Conservation (phyloP, 129 eudicot genomes). For the Artemisia tridentata region DNA sequence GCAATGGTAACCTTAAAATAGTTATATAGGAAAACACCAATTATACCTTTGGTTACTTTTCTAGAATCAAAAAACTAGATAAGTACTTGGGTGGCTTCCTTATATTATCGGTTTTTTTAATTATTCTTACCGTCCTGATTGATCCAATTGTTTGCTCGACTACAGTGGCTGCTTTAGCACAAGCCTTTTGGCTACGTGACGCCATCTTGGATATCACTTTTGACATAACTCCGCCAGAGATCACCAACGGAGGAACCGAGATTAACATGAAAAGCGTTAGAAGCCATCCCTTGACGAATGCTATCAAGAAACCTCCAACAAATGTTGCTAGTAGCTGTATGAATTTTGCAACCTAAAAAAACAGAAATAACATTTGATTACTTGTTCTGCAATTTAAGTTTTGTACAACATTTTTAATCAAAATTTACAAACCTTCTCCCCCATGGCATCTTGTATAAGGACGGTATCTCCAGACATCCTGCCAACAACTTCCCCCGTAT, state of each 20-base stretch:
- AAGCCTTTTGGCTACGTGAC: conserved; percentile 65
- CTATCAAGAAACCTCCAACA: conserved; percentile 67
- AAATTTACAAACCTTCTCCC: background rate
- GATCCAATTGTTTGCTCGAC: conserved; percentile 92
- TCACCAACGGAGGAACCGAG: conserved; percentile 54
- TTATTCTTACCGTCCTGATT: conserved; percentile 61
- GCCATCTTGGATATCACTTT: conserved; percentile 52
- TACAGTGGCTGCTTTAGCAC: conserved; percentile 68
- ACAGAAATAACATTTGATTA: background rate
- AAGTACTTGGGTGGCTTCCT: too few relatives aligned
- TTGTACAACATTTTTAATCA: conserved; percentile 24
- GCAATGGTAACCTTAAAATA: too few relatives aligned
- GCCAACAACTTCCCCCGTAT: conserved; percentile 14
- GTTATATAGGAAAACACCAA: too few relatives aligned
- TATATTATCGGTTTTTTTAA: background rate
- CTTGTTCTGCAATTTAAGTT: background rate
- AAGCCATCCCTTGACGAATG: conserved; percentile 79
- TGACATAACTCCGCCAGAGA: conserved; percentile 60
- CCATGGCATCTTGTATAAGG: background rate
- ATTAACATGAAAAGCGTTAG: conserved; percentile 74
- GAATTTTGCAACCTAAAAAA: conserved; percentile 70
- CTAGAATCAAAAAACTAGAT: too few relatives aligned
- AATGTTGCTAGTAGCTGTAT: conserved; percentile 68
- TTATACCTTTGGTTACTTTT: too few relatives aligned
- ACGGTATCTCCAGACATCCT: background rate